Base-by-base conservation (phyloP, 495 filamentous ascomycete species). In the Neurospora sp. region DNA sequence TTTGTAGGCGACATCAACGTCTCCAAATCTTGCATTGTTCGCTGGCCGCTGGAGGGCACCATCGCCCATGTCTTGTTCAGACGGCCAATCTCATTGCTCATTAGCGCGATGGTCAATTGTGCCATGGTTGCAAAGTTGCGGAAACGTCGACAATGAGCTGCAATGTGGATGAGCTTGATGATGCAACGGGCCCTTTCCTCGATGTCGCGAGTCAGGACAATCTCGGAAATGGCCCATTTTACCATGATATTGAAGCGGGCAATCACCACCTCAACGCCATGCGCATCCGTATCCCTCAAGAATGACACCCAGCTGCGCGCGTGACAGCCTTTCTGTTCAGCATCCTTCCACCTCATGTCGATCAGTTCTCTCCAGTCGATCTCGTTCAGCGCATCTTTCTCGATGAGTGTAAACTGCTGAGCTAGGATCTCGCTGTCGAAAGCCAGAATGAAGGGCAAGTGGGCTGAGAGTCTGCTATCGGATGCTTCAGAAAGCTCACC, bases 281-380 rank as follows among this genome's bases (percentile, higher is more conserved):
- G 91, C 34, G 92, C 92, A 73, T 96, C 90, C 19, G 90, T 89
- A n/a, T 90, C 88, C 38, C 89, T 88, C 15, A 99, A 87, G 78
- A 96, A 98, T 69, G 96, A 90, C n/a, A 97, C 93, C 96, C 96
- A 99, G 73, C 92, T 90, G 69, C 88, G 88, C 28, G 88, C 84
- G 75, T 90, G 89, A 39, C 88, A 85, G 11, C 86, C 85, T 28
- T 76, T 86, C 19, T 86, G 84, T 21, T 90, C 86, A 19, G 90
- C 87, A 71, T 92, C 90, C 71, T 89, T 92, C 94, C 94, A 98
- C 72, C 89, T 89, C 88, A 99, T 92, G 39, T 98, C 93, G 71
- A 99, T 94, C 69, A 99, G 85, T 78, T 99, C 96, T 78, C 92
- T 94, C 96, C 96, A 99, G 82, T 98, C 94, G 71, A 99, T 91